Evolutionary conservation across 2,329 filamentous ascomycete species (phyloP).

Genomic region (Aspergillus sclerotialis): DNA sequence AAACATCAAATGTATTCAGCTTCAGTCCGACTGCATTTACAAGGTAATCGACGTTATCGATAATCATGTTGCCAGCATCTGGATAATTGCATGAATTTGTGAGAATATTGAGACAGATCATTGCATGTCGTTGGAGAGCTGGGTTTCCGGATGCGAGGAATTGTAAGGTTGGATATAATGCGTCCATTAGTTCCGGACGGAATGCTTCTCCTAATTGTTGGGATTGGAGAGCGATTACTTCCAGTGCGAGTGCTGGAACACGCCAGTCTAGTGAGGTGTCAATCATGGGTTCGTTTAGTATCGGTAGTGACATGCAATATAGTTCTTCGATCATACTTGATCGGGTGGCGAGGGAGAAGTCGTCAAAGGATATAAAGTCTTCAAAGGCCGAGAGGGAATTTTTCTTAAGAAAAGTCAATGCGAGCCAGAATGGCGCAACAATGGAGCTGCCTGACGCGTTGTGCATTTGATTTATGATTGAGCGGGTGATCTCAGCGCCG

Average conservation of each 20-base stretch:
- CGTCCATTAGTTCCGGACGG: slow-evolving; percentile 78
- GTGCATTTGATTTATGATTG: slow-evolving; percentile 59
- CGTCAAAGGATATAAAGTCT: slow-evolving; percentile 56
- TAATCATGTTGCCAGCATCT: slow-evolving; percentile 68
- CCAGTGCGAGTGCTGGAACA: slow-evolving; percentile 70
- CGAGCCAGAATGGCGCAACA: slow-evolving; percentile 72
- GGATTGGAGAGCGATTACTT: slow-evolving; percentile 71
- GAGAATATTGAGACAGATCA: slow-evolving; percentile 75
- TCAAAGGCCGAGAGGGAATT: slow-evolving; percentile 53
- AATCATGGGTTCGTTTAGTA: slow-evolving; percentile 30
- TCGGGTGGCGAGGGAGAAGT: slow-evolving; percentile 20
- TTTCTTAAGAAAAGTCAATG: slow-evolving; percentile 62
- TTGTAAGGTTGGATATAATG: slow-evolving; percentile 86
- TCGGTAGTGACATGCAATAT: slow-evolving; percentile 36
- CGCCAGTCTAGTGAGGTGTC: slow-evolving; percentile 56
- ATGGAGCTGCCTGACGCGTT: slow-evolving; percentile 52
- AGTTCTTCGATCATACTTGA: slow-evolving; percentile 37
- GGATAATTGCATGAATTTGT: slow-evolving; percentile 67
- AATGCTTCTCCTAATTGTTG: slow-evolving; percentile 61
- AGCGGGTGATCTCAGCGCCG: slow-evolving; percentile 49
- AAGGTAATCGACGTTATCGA: slow-evolving; percentile 93
- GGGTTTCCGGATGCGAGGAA: slow-evolving; percentile 66
- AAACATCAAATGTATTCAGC: slow-evolving; percentile 86
- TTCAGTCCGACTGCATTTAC: slow-evolving; percentile 86
- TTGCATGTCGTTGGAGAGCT: slow-evolving; percentile 69